Conservation (phyloP, 371 early-diverging fungal species). For the Mortierella sp. region DNA sequence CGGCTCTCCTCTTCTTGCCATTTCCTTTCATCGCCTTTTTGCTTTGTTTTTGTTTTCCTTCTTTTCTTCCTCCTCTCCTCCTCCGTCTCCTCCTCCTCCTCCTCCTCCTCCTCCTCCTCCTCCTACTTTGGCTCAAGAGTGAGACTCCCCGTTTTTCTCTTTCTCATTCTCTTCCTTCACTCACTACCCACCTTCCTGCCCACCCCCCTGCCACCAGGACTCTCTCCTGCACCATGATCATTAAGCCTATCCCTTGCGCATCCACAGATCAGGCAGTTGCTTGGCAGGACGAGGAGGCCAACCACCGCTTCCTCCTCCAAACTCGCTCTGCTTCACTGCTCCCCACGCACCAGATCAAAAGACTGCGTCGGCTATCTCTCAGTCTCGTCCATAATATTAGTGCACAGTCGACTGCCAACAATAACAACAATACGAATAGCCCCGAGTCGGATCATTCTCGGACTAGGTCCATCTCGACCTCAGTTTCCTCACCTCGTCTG, state of each 20-base stretch:
- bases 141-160: too few relatives aligned
- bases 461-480: slow-evolving; percentile 6
- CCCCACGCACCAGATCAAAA: slow-evolving; percentile 48
- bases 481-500: neutral
- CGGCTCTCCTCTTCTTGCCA: too few relatives aligned
- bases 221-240: slow-evolving; percentile 26
- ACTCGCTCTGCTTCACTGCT: slow-evolving; percentile 36
- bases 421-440: neutral
- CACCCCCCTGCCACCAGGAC: too few relatives aligned
- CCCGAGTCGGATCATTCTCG: neutral
- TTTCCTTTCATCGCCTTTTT: too few relatives aligned
- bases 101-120: too few relatives aligned
- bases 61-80: too few relatives aligned
- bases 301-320: slow-evolving; percentile 51
- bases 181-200: too few relatives aligned
- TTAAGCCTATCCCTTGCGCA: slow-evolving; percentile 34
- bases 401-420: neutral
- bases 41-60: too few relatives aligned
- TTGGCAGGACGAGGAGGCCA: slow-evolving; percentile 53
- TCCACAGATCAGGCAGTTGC: slow-evolving; percentile 33
- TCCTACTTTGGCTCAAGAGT: too few relatives aligned
- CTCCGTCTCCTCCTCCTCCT: too few relatives aligned
- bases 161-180: too few relatives aligned
- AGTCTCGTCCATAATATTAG: slow-evolving; percentile 33
- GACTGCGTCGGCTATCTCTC: slow-evolving; percentile 39